Base-by-base conservation (phyloP, 768 basidiomycete species). In the Tubosaeta sp. region DNA sequence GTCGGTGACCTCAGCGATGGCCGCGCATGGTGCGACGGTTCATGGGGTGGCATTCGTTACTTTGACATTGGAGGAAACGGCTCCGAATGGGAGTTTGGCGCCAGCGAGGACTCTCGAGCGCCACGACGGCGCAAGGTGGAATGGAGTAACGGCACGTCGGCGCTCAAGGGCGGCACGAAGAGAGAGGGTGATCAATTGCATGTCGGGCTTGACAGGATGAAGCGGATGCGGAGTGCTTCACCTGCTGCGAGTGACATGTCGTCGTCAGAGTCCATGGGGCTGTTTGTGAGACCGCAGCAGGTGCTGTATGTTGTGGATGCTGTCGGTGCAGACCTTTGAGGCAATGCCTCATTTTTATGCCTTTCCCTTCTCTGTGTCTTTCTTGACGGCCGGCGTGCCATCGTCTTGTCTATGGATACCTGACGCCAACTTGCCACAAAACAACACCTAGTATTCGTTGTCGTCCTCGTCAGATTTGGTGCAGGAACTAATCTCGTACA, bases 221-320 rank as follows among this genome's bases (percentile, higher is more conserved):
- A 91, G 70, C 72, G 91, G 54, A 76, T 82, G 61, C 66, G 81
- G 51, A 82, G 89, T 59, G 81, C 76, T 10, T 88, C 85, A 43
- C 90, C 90, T 6, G 82, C 81, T 0, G 70, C 75, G 33, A 81
- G 80, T 63, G 80, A 81, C 48, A 59, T 82, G 69, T 68, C 86
- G 71, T 67, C 69, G 59, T 63, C 82, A 66, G 83, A 92, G 69
- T 80, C 84, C 0, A 65, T 81, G 58, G 91, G 90, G 1, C 63
- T 93, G 43, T 93, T 93, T 62, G 89, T 93, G 43, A 72, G 90
- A 50, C 90, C 90, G 5, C 86, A 89, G 68, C 89, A 91, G 65
- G 88, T 92, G 50, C 72, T 93, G 48, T 91, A 92, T 64, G 90
- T 93, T 27, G 83, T 92, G 32, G 88, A 91, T 65, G 91, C 91